These are phyloP conservation scores for Suhomyces vadensis DNA, from an alignment of 805 yeast species.

Conservation along the genomic window DNA sequence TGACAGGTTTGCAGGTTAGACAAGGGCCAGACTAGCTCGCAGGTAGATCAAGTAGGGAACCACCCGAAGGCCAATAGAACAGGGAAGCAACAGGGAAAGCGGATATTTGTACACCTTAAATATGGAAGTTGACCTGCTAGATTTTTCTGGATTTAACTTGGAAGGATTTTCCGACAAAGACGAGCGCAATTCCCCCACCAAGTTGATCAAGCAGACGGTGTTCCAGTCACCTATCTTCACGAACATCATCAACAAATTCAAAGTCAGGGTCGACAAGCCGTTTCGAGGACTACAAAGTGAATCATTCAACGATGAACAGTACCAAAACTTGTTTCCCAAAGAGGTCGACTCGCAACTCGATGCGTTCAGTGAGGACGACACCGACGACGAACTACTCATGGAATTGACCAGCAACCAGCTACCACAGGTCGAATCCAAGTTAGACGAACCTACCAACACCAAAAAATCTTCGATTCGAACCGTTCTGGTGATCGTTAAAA, in stretches of 20 bases:
- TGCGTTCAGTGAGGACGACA: constrained; percentile 38
- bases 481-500: constrained; percentile 31
- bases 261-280: constrained; percentile 32
- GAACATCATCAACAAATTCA: constrained; percentile 34
- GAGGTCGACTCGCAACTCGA: constrained; percentile 41
- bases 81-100: too few relatives aligned
- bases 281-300: constrained; percentile 34
- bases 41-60: background rate
- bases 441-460: constrained; percentile 5
- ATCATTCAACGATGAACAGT: constrained; percentile 38
- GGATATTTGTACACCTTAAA: background rate
- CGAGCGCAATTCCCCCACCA: background rate
- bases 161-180: constrained; percentile 5
- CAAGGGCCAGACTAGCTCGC: too few relatives aligned
- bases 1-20: background rate
- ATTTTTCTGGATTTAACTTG: constrained; percentile 14
- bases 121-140: constrained; percentile 13
- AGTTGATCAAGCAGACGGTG: constrained; percentile 34
- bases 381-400: constrained; percentile 19
- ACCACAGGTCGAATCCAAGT: background rate
- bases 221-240: constrained; percentile 41
- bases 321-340: constrained; percentile 32
- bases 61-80: too few relatives aligned
- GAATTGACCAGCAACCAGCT: constrained; percentile 4
- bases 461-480: constrained; percentile 5